These are phyloP conservation scores for Ulmus americana DNA, from an alignment of 331 rosid genomes.

Conservation along the genomic window DNA sequence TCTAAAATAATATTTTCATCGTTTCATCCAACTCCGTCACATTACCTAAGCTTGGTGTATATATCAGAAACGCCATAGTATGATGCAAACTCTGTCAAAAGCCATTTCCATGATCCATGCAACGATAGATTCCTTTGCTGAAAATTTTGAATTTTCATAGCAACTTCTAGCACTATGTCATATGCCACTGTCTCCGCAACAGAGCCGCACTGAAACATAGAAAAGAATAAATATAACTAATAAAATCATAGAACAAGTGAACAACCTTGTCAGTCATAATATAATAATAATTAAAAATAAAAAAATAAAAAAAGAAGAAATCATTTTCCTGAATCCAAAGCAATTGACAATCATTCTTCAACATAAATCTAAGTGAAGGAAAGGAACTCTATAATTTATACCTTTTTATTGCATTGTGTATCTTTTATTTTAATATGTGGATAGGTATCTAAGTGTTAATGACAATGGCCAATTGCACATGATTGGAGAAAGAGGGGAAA, in stretches of 20 bases:
- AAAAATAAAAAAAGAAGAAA: too few species aligned
- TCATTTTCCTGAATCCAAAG: not conserved
- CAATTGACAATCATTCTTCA: not conserved
- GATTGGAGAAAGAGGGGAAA: not conserved
- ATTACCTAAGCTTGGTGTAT: conserved; percentile 84
- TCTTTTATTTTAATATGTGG: too few species aligned
- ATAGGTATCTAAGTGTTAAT: too few species aligned
- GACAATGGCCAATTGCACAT: too few species aligned
- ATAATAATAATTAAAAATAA: conserved; percentile 4
- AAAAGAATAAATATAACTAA: not conserved
- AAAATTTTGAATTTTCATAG: conserved; percentile 88
- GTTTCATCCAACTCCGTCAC: conserved; percentile 17
- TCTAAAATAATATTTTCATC: not conserved
- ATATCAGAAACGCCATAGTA: conserved; percentile 88
- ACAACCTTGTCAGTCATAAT: conserved; percentile 4
- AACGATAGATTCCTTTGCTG: conserved; percentile 72
- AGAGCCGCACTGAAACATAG: conserved; percentile 58
- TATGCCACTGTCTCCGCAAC: conserved; percentile 98
- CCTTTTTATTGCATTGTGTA: too few species aligned
- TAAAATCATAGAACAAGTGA: not conserved
- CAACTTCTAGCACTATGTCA: conserved; percentile 80
- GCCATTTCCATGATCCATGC: conserved; percentile 96
- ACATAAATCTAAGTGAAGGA: too few species aligned
- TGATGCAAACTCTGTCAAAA: conserved; percentile 78
- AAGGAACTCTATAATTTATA: too few species aligned